A percentile compares a stretch with the other conserved stretches of the same genome.
Evolutionary conservation across 306 rosid species (phyloP).

Genomic region (Malus fusca): DNA sequence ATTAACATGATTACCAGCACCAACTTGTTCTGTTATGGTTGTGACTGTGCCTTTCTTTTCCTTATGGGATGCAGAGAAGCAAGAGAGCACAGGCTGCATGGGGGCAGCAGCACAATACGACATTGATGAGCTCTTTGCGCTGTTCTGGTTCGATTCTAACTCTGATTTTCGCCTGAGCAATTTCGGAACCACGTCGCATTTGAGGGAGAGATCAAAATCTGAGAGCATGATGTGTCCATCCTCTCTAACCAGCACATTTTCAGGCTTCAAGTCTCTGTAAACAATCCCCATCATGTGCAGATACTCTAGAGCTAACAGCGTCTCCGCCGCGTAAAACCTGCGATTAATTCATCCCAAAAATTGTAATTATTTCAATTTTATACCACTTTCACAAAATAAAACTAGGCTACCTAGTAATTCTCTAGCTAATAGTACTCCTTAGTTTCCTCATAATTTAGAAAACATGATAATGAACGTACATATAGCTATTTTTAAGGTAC

Average conservation of each 20-base stretch:
- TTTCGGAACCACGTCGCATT: conserved; percentile 88
- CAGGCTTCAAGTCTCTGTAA: conserved; percentile 93
- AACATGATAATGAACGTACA: too few species aligned
- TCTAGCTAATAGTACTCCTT: not conserved
- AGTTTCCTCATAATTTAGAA: not conserved
- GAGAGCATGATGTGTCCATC: conserved; percentile 97
- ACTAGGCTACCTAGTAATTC: not conserved
- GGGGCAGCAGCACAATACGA: conserved; percentile 61
- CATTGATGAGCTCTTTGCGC: conserved; percentile 26
- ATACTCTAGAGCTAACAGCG: conserved; percentile 74
- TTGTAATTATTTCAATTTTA: not conserved
- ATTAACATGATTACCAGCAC: not conserved
- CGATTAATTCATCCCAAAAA: not conserved
- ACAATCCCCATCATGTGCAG: conserved; percentile 98
- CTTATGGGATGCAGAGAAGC: conserved; percentile 54
- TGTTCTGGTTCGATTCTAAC: conserved; percentile 22
- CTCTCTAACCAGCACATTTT: conserved; percentile 83
- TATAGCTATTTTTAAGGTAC: too few species aligned
- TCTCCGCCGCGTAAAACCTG: conserved; percentile 94
- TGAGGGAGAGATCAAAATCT: conserved; percentile 88
- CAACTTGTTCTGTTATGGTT: conserved; percentile 54
- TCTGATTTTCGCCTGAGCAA: conserved; percentile 39
- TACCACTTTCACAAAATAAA: not conserved
- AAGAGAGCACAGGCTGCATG: conserved; percentile 80
- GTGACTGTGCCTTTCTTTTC: conserved; percentile 43